Conservation (phyloP, 2,329 filamentous ascomycete species). For the Trichoderma gracile region DNA sequence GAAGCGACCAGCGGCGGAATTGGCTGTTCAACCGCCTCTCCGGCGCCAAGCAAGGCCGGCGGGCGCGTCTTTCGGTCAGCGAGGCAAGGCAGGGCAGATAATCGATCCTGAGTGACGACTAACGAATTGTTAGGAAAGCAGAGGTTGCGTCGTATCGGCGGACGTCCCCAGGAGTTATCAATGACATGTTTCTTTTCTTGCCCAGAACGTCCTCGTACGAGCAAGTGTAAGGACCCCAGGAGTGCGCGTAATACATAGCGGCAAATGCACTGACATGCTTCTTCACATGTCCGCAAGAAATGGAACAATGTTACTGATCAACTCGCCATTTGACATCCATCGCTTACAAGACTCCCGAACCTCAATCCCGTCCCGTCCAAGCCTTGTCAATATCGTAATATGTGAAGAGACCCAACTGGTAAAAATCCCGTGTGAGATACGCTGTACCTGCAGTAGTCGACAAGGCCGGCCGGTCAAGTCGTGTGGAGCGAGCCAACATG, state of each 20-base stretch:
- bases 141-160: not conserved
- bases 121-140: not conserved
- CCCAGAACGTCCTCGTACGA: not conserved
- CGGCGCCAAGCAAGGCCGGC: constrained; percentile 5
- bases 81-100: not conserved
- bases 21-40: constrained; percentile 2
- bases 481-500: constrained; percentile 11
- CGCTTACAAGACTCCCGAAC: no score
- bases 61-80: not conserved
- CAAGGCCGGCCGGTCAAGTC: not conserved
- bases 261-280: no score
- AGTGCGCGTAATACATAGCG: no score
- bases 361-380: no score
- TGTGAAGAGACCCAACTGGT: no score
- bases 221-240: no score
- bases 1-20: no score
- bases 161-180: no score
- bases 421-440: not conserved
- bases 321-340: no score
- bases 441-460: not conserved
- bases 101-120: not conserved
- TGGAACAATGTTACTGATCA: no score
- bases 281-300: no score
- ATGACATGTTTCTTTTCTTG: not conserved
- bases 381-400: no score